Evolutionary conservation across 1,139 yeast species (phyloP).

Genomic region (Nadsonia commutata): DNA sequence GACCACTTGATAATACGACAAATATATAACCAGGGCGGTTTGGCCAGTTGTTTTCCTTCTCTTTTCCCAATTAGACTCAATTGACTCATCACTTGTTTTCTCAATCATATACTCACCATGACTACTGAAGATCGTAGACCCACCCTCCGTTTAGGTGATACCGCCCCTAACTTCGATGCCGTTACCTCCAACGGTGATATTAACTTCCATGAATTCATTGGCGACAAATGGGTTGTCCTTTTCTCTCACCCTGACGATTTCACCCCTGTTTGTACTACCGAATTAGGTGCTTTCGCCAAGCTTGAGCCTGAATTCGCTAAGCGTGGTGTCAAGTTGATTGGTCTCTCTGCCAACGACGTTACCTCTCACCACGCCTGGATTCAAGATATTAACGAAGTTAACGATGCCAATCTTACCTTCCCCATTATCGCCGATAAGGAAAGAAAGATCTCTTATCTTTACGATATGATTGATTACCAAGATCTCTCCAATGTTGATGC

Average conservation of each 20-base stretch:
- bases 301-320: constrained; percentile 69
- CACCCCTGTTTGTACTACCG: constrained; percentile 86
- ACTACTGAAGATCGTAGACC: constrained; percentile 1
- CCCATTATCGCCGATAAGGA: constrained; percentile 71
- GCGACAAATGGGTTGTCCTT: constrained; percentile 62
- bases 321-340: constrained; percentile 64
- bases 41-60: not conserved
- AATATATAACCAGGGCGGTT: not conserved
- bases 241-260: constrained; percentile 82
- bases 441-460: constrained; percentile 51
- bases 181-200: constrained; percentile 63
- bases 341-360: constrained; percentile 60
- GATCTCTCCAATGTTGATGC: constrained; percentile 45
- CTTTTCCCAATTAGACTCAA: too few relatives aligned
- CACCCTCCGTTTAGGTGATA: constrained; percentile 40
- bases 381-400: constrained; percentile 66
- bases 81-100: too few relatives aligned
- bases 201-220: constrained; percentile 62
- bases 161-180: constrained; percentile 67
- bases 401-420: constrained; percentile 50
- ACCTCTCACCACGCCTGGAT: constrained; percentile 69
- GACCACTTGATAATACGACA: not conserved
- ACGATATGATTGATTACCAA: constrained; percentile 67
- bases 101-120: not conserved
- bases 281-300: constrained; percentile 75